Evolutionary conservation across 495 filamentous ascomycete genomes (phyloP).

Genomic region (Glarea lozoyensis): DNA sequence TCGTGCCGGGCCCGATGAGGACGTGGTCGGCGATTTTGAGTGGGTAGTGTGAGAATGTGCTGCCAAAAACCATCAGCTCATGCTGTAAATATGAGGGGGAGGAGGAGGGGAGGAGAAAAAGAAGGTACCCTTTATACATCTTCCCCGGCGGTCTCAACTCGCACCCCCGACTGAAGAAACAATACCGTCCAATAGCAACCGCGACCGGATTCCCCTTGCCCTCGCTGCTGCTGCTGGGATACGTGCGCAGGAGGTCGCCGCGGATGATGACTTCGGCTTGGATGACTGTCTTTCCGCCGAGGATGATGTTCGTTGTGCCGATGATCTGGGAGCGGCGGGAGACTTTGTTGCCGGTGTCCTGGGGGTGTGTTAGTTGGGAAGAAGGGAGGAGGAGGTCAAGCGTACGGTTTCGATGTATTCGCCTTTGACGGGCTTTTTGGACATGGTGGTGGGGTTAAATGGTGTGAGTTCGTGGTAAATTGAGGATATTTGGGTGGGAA

Average conservation of each 20-base stretch:
- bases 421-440: slow-evolving; percentile 66
- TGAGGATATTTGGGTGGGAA: too few relatives aligned
- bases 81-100: too few relatives aligned
- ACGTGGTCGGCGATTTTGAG: slow-evolving; percentile 90
- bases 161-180: slow-evolving; percentile 65
- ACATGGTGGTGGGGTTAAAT: slow-evolving; percentile 46
- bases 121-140: slow-evolving; percentile 51
- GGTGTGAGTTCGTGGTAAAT: too few relatives aligned
- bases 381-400: neutral
- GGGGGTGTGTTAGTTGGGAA: neutral
- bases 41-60: slow-evolving; percentile 63
- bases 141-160: slow-evolving; percentile 71
- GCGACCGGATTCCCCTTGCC: slow-evolving; percentile 37
- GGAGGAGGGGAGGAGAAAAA: too few relatives aligned
- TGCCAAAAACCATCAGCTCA: slow-evolving; percentile 20
- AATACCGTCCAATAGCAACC: slow-evolving; percentile 84
- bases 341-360: slow-evolving; percentile 98
- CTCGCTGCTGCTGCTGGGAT: slow-evolving; percentile 14
- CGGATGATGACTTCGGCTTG: slow-evolving; percentile 85
- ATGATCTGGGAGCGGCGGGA: slow-evolving; percentile 82
- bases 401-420: slow-evolving; percentile 96
- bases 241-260: slow-evolving; percentile 69
- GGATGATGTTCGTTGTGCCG: slow-evolving; percentile 94
- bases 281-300: slow-evolving; percentile 92
- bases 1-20: slow-evolving; percentile 64